Base-by-base conservation (phyloP, 148 eudicot genomes). In the Polygonum aviculare region DNA sequence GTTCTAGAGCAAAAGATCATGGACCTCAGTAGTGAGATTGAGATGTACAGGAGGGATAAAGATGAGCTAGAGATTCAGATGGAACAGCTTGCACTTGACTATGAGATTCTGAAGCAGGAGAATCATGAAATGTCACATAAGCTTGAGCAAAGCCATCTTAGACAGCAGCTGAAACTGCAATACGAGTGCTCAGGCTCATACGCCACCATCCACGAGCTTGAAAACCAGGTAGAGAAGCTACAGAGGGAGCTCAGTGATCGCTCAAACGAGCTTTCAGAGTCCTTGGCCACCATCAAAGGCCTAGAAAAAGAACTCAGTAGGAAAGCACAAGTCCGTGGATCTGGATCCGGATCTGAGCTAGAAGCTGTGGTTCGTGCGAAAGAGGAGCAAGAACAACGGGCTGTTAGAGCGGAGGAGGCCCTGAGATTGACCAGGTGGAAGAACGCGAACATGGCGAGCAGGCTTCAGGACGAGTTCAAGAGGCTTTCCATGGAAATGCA, bases 41-140 rank as follows among this genome's bases (percentile, higher is more conserved):
- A 93, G 73, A 89, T 88, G 78, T 91, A 76, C 76, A 88, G 84
- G 75, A 84, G 97, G 80, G 97, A 94, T 52, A 95, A 81, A 82
- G 99, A 93, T 77, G 99, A 96, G 63, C 77, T 93, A 12, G 98
- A 93, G 85, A 84, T 90, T 83, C 99, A 93, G 80, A 82, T 93
- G 90, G 99, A 96, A 88, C 99, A 96, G 84, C 90, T 96, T 74
- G 91, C 95, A 15, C 91, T 96, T 35, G 99, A 96, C 77, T 93
- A 96, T 72, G 99, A 96, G 78, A 91, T 96, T 71, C 65, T 93
- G 76, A 96, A 93, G 89, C 99, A 96, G 82, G 98, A 91, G 84
- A 89, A 96, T 79, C 94, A 93, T 77, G 93, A 88, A 16, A 84
- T 84, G 78, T 87, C 85, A 2, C 83, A 83, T 74, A 89, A 84